A percentile compares a stretch with the other conserved stretches of the same genome.
Conservation (phyloP, 768 basidiomycete species). For the Lactarius quietus region DNA sequence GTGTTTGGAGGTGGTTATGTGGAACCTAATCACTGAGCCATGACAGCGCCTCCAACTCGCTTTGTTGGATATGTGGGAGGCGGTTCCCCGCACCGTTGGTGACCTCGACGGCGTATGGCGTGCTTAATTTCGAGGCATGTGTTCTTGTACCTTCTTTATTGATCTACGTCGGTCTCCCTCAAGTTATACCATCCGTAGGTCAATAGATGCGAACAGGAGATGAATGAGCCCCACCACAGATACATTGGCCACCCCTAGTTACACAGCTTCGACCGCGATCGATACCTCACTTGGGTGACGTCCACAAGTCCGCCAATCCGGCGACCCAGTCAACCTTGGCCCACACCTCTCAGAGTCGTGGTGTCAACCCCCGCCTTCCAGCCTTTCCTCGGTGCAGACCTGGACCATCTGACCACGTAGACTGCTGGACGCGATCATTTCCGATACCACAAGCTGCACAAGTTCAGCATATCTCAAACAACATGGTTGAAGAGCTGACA, state of each 20-base stretch:
- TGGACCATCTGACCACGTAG: conserved; percentile 78
- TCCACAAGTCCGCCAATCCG: conserved; percentile 65
- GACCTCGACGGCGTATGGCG: conserved; percentile 71
- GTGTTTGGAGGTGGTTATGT: conserved; percentile 71
- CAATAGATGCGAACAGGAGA: conserved; percentile 48
- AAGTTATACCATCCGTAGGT: not conserved
- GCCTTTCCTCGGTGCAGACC: conserved; percentile 89
- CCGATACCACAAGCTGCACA: conserved; percentile 79
- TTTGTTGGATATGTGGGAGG: conserved; percentile 74
- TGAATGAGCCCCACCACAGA: conserved; percentile 94
- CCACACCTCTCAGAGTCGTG: not conserved
- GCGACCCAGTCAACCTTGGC: conserved; percentile 58
- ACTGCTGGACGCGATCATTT: conserved; percentile 80
- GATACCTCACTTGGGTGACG: conserved; percentile 81
- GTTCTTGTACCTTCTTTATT: not conserved
- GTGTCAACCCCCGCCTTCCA: conserved; percentile 71
- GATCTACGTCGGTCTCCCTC: not conserved
- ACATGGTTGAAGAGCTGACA: conserved; percentile 63
- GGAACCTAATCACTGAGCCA: conserved; percentile 65
- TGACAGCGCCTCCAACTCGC: conserved; percentile 80
- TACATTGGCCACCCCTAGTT: conserved; percentile 81
- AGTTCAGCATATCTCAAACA: conserved; percentile 58
- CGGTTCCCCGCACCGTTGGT: conserved; percentile 62
- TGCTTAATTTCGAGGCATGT: conserved; percentile 89
- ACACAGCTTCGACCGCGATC: conserved; percentile 84